Conservation (phyloP, 192 early-diverging fungal species). For the Coemansia sp. region DNA sequence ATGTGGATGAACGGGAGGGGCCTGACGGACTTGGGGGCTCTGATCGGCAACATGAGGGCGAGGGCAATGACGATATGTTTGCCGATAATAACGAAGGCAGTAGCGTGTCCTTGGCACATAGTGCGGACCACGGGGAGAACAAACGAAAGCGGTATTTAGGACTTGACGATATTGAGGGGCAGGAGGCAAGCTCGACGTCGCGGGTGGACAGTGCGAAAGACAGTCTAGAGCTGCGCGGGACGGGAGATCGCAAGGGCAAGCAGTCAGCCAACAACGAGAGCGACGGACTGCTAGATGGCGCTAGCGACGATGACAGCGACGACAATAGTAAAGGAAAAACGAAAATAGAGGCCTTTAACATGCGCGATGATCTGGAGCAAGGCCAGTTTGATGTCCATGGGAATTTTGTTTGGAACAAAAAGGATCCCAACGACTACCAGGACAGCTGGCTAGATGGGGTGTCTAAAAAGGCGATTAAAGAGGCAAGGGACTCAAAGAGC, state of each 20-base stretch:
- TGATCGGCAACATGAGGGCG: slow-evolving; percentile 19
- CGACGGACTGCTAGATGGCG: background rate
- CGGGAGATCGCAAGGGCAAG: background rate
- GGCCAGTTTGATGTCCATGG: slow-evolving; percentile 67
- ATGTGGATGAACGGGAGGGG: slow-evolving; percentile 24
- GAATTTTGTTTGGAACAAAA: slow-evolving; percentile 70
- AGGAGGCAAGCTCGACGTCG: slow-evolving; percentile 51
- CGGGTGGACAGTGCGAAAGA: slow-evolving; percentile 8
- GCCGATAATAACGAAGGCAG: slow-evolving; percentile 31
- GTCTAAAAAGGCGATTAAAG: slow-evolving; percentile 59
- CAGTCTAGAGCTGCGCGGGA: background rate
- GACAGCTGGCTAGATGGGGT: slow-evolving; percentile 70
- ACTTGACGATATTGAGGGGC: slow-evolving; percentile 61
- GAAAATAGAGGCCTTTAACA: slow-evolving; percentile 69
- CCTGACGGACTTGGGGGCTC: slow-evolving; percentile 8
- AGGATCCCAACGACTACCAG: slow-evolving; percentile 69
- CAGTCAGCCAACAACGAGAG: background rate
- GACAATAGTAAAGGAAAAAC: slow-evolving; percentile 6
- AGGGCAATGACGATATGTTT: slow-evolving; percentile 70
- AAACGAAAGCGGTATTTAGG: slow-evolving; percentile 53
- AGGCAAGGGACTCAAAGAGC: slow-evolving; percentile 58
- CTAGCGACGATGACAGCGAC: slow-evolving; percentile 3
- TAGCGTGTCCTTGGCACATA: background rate
- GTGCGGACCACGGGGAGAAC: slow-evolving; percentile 7
- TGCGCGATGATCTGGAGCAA: slow-evolving; percentile 75